Evolutionary conservation across 192 early-diverging fungal species (phyloP).

Genomic region (Coemansia sp.): DNA sequence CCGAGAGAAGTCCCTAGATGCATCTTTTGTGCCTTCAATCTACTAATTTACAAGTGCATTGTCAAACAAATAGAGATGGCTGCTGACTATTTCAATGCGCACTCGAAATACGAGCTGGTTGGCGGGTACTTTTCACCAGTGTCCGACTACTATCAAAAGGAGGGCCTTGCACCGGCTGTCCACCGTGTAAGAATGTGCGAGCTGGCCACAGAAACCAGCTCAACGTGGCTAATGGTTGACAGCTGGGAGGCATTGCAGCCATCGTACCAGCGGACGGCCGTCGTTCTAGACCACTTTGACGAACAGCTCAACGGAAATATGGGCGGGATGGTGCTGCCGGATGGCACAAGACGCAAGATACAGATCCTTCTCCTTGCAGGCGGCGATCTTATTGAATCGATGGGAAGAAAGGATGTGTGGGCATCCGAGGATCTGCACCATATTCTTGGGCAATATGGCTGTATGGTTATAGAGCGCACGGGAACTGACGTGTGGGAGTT

Average conservation of each 20-base stretch:
- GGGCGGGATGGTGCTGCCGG: slow-evolving; percentile 64
- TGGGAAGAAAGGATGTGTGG: slow-evolving; percentile 90
- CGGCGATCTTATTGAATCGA: slow-evolving; percentile 94
- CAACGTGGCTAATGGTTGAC: slow-evolving; percentile 96
- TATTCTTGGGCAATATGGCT: slow-evolving; percentile 89
- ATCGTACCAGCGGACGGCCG: slow-evolving; percentile 79
- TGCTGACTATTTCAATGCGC: slow-evolving; percentile 72
- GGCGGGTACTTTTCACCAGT: slow-evolving; percentile 98
- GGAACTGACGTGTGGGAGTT: slow-evolving; percentile 93
- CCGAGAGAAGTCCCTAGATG: not conserved
- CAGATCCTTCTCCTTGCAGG: slow-evolving; percentile 93
- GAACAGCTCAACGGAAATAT: slow-evolving; percentile 74
- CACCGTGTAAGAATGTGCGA: slow-evolving; percentile 95
- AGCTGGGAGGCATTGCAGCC: slow-evolving; percentile 84
- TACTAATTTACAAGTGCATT: slow-evolving; percentile 2
- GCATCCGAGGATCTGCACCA: slow-evolving; percentile 80
- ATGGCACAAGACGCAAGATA: slow-evolving; percentile 57
- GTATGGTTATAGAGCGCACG: slow-evolving; percentile 92
- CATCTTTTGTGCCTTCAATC: not conserved
- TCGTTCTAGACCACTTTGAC: slow-evolving; percentile 95
- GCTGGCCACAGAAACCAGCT: slow-evolving; percentile 75
- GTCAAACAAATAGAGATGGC: slow-evolving; percentile 74
- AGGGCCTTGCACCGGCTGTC: slow-evolving; percentile 79
- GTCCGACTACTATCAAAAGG: slow-evolving; percentile 89
- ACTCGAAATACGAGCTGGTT: slow-evolving; percentile 78